Conservation (phyloP, 2,329 filamentous ascomycete species). For the Keithomyces neogunnii region DNA sequence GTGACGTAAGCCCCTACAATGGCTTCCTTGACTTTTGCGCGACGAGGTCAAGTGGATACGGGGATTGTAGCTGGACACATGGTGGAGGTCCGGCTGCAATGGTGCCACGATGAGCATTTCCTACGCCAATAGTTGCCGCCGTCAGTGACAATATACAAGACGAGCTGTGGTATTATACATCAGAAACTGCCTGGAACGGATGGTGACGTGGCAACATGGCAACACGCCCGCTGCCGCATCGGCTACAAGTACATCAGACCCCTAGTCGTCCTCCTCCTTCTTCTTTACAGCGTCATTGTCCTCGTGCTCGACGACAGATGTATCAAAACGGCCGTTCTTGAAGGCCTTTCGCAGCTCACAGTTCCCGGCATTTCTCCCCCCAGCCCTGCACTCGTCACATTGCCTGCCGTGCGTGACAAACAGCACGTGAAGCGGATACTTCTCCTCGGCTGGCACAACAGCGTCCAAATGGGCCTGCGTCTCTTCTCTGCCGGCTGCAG, state of each 20-base stretch:
- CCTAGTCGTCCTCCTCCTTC: background rate
- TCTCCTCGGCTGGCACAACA: conserved; percentile 36
- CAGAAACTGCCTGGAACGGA: no score
- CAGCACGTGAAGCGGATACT: conserved; percentile 42
- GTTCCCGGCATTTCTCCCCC: conserved; percentile 28
- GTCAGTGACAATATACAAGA: no score
- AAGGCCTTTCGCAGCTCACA: conserved; percentile 35
- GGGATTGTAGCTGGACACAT: no score
- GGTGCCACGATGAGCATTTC: no score
- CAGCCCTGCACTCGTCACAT: conserved; percentile 37
- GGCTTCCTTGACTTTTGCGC: conserved; percentile 70
- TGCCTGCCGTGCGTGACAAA: conserved; percentile 37
- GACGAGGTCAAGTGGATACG: conserved; percentile 39
- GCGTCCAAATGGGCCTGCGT: conserved; percentile 42
- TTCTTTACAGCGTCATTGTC: background rate
- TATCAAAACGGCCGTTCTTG: conserved; percentile 15
- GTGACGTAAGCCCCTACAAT: no score
- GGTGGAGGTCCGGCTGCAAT: no score
- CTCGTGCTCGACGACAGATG: conserved; percentile 1
- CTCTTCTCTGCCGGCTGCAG: conserved; percentile 31
- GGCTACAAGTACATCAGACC: no score
- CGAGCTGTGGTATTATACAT: no score
- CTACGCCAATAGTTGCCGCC: no score
- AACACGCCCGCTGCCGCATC: no score
- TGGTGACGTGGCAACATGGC: no score